Conservation (phyloP, 805 yeast genomes). For the Candida multigemmis region DNA sequence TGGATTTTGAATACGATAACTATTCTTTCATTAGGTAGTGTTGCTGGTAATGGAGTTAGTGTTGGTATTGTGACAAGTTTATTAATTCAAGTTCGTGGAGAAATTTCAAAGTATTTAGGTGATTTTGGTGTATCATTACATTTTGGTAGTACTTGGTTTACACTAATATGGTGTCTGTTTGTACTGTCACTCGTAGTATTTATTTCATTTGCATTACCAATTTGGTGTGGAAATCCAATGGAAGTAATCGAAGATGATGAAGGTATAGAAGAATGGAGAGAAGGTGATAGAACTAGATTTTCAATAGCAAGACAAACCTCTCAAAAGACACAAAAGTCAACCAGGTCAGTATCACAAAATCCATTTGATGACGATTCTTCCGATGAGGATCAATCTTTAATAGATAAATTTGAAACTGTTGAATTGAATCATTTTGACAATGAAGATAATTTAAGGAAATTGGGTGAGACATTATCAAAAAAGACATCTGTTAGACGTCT, state of each 20-base stretch:
- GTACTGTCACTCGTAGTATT: constrained; percentile 12
- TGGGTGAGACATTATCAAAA: constrained; percentile 27
- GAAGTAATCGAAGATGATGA: constrained; percentile 12
- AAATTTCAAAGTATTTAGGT: constrained; percentile 23
- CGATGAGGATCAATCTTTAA: constrained; percentile 2
- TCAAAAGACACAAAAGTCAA: background rate
- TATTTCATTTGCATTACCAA: constrained; percentile 27
- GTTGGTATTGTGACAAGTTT: constrained; percentile 18
- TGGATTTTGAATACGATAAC: too few species aligned
- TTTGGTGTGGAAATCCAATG: constrained; percentile 46
- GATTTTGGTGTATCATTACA: constrained; percentile 38
- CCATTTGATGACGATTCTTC: background rate
- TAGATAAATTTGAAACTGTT: constrained; percentile 2
- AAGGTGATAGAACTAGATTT: too few species aligned
- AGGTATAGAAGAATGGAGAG: constrained; percentile 4
- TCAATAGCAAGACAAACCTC: too few species aligned
- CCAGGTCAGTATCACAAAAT: background rate
- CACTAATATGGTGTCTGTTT: constrained; percentile 29
- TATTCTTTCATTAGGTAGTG: constrained; percentile 21
- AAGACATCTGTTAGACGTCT: constrained; percentile 22
- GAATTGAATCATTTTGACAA: constrained; percentile 9
- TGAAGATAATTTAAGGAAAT: constrained; percentile 21
- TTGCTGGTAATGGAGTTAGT: constrained; percentile 27
- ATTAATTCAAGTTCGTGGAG: constrained; percentile 12
- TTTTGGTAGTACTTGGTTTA: constrained; percentile 33